Base-by-base conservation (phyloP, 2,329 filamentous ascomycete species). In the Aspergillus neotritici region DNA sequence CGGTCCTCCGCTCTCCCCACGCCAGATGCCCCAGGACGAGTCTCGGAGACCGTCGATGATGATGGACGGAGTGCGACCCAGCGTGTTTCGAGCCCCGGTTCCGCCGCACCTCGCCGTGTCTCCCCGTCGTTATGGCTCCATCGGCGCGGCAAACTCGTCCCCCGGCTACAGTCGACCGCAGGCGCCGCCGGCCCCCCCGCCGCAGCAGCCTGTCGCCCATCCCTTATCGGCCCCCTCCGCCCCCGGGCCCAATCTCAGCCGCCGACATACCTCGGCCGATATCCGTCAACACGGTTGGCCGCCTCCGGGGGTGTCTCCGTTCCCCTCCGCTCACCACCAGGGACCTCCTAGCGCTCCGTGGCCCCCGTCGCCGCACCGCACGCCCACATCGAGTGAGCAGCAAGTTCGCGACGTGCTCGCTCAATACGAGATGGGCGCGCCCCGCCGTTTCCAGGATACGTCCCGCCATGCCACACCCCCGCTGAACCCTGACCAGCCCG, bases 231-330 rank as follows among this genome's bases (percentile, higher is more conserved):
- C 73, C 44, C 68, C 72, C 14, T 79, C 79, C 31, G 76, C 78
- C 16, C 76, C 78, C n/a, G 66, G 64, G 1, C 78, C 80, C 44
- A 89, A 82, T 56, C 74, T 95, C 36, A 79, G 82, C 34, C 83
- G 91, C 50, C 81, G 91, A 48, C 93, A 98, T 67, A 98, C 93
- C 2, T 91, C 90, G 31, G 93, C 93, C 46, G 93, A 98, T 63
- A 97, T 98, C 55, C 84, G 93, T 41, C 84, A 90, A 56, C 85
- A 89, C 61, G 87, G 85, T 31, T 91, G 86, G 82, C 83, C 75
- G 74, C 61, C 64, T 32, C 54, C 62, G 37, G 60, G 73, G 33
- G 74, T 79, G 17, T 85, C 84, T 4, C 86, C 83, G 9, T 86
- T 82, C 59, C 74, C 78, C 6, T 82, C 83, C 3, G 81, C 81